Evolutionary conservation across 2,329 filamentous ascomycete species (phyloP).

Genomic region (Trichoderma sp.): DNA sequence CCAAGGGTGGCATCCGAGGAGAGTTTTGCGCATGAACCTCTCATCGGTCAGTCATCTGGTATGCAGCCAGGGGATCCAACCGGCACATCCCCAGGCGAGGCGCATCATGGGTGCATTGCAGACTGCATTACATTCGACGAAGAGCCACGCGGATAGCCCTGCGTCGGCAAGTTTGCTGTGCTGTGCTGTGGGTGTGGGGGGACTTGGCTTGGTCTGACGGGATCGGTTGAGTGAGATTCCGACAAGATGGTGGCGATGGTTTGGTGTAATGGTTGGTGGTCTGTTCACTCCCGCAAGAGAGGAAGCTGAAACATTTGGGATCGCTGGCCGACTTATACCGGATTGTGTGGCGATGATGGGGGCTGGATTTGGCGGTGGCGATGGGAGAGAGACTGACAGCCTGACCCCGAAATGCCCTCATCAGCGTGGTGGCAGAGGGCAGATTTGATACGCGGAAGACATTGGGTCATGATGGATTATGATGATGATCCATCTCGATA

Average conservation of each 20-base stretch:
- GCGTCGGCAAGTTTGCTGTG: not conserved
- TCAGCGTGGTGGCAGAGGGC: not conserved
- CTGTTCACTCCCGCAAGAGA: constrained; percentile 10
- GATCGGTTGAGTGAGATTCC: not conserved
- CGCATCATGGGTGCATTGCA: constrained; percentile 21
- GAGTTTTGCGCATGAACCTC: not conserved
- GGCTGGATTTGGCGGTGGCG: not conserved
- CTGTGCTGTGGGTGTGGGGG: not conserved
- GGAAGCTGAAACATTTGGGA: not conserved
- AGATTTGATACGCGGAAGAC: not conserved
- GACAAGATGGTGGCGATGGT: not conserved
- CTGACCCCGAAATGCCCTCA: not conserved
- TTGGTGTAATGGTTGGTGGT: constrained; percentile 8
- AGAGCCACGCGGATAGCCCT: not conserved
- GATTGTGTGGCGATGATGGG: not conserved
- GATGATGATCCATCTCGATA: not conserved
- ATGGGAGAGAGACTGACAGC: not conserved
- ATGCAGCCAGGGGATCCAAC: not conserved
- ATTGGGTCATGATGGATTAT: not conserved
- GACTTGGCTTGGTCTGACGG: not conserved
- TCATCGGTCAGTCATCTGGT: not conserved
- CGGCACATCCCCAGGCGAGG: not conserved
- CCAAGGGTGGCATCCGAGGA: not conserved
- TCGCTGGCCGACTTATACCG: not conserved
- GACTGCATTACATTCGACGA: constrained; percentile 11